Evolutionary conservation across 495 filamentous ascomycete species (phyloP).

Genomic region (Neurospora sp.): DNA sequence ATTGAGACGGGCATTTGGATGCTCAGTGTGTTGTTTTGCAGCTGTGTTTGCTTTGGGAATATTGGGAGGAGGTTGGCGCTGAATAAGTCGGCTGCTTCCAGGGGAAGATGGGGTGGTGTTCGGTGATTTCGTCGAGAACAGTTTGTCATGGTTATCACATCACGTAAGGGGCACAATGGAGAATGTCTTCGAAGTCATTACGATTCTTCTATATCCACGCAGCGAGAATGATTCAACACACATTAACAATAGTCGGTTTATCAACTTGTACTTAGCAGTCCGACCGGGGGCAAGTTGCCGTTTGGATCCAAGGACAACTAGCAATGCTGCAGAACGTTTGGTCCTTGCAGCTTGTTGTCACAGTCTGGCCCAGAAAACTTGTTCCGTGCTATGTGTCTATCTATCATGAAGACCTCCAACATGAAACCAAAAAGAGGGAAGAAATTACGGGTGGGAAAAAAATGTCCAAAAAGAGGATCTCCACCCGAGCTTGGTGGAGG

Average conservation of each 20-base stretch:
- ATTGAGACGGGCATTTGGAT: conserved; percentile 80
- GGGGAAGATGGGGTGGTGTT: conserved; percentile 29
- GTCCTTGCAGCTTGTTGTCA: no score
- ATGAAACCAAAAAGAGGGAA: no score
- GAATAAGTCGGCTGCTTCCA: conserved; percentile 20
- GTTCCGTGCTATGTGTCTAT: no score
- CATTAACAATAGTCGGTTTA: not conserved
- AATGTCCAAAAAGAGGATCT: not conserved
- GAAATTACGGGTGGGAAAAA: not conserved
- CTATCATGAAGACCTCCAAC: no score
- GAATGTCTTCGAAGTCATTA: not conserved
- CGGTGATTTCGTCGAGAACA: conserved; percentile 7
- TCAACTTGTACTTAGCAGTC: not conserved
- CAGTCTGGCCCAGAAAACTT: no score
- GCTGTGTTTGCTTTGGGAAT: conserved; percentile 91
- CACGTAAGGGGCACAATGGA: not conserved
- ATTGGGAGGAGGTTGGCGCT: conserved; percentile 73
- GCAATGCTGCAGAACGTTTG: not conserved
- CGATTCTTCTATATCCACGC: not conserved
- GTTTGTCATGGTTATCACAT: not conserved
- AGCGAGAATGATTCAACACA: not conserved
- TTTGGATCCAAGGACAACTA: no score
- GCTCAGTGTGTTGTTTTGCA: conserved; percentile 85
- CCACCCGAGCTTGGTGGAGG: not conserved
- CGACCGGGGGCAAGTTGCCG: not conserved